These are phyloP conservation scores for Colletotrichum neosansevieriae DNA, from an alignment of 2,329 filamentous ascomycete species.

Conservation along the genomic window DNA sequence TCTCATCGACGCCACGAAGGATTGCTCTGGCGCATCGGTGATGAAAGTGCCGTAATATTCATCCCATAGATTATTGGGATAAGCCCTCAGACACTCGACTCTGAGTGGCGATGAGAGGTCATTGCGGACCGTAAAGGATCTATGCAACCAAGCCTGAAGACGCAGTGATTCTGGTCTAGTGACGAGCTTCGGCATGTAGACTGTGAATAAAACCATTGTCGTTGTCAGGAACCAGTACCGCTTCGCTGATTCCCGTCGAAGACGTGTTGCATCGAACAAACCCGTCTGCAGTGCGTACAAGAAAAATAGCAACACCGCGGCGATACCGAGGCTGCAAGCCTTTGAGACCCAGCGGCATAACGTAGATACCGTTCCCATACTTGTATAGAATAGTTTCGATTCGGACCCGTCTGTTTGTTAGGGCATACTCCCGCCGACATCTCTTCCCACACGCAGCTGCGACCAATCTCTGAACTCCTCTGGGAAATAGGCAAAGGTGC, in stretches of 20 bases:
- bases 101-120: neutral
- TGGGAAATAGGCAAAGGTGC: no score
- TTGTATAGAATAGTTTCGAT: no score
- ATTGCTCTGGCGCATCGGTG: neutral
- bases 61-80: neutral
- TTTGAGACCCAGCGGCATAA: no score
- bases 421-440: no score
- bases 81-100: neutral
- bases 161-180: neutral
- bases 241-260: neutral
- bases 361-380: no score
- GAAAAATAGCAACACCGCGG: no score
- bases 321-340: no score
- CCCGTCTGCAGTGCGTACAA: constrained; percentile 1
- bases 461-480: no score
- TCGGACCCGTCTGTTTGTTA: no score
- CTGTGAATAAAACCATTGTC: no score
- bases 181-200: neutral
- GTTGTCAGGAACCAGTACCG: neutral
- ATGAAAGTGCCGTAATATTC: neutral
- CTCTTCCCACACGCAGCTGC: no score
- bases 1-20: neutral
- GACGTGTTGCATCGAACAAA: neutral
- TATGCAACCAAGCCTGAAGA: neutral
- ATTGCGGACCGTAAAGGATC: neutral